Evolutionary conservation across 495 filamentous ascomycete genomes (phyloP).

Genomic region (Aspergillus biplanus): DNA sequence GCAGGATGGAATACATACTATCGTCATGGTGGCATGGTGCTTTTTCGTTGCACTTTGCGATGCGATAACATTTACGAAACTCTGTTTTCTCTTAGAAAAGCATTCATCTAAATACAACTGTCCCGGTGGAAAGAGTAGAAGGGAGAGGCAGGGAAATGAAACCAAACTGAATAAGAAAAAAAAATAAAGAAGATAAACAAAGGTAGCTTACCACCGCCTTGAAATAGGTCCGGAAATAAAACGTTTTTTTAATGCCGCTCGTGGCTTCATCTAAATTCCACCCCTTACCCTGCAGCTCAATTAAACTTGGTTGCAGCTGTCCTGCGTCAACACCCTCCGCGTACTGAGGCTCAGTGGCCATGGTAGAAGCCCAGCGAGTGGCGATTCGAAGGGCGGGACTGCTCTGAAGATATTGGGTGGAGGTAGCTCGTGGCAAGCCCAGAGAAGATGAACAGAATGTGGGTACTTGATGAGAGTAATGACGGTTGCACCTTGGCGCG

Average conservation of each 20-base stretch:
- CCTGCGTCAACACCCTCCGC: conserved; percentile 40
- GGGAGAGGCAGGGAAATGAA: neutral
- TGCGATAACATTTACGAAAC: conserved; percentile 45
- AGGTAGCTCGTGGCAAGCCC: conserved; percentile 1
- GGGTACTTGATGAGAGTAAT: conserved; percentile 1
- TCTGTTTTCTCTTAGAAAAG: conserved; percentile 24
- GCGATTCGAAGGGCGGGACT: neutral
- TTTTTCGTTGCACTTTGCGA: conserved; percentile 47
- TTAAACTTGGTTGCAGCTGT: conserved; percentile 30
- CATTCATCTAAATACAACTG: neutral
- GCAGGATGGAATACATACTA: conserved; percentile 36
- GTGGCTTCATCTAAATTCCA: conserved; percentile 45
- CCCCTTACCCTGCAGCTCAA: conserved; percentile 35
- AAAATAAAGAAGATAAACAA: neutral
- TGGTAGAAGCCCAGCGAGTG: conserved; percentile 32
- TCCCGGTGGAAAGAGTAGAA: neutral
- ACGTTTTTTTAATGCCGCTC: conserved; percentile 48
- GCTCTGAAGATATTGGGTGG: neutral
- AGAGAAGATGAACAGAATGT: neutral
- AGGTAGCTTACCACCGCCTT: conserved; percentile 42
- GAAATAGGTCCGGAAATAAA: conserved; percentile 50
- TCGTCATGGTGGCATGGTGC: conserved; percentile 52
- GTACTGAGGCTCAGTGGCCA: conserved; percentile 29
- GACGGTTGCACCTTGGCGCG: neutral
- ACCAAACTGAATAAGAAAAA: too few species aligned